Evolutionary conservation across 2,329 filamentous ascomycete genomes (phyloP).

Genomic region (Aspergillus niger): DNA sequence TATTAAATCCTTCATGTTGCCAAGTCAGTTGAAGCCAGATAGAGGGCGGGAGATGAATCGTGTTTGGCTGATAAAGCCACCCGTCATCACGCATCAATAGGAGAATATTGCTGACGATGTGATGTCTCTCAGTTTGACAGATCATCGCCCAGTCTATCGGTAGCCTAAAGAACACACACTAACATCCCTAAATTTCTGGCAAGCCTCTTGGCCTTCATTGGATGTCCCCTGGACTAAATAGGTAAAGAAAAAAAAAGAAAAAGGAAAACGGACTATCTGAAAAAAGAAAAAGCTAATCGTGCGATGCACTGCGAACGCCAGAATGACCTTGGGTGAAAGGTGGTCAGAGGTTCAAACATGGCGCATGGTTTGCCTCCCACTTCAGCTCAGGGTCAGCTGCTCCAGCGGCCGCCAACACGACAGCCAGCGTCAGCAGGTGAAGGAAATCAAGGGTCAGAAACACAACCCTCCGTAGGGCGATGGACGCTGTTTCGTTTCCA

Average conservation of each 20-base stretch:
- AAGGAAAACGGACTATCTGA: no score
- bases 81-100: slow-evolving; percentile 21
- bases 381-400: slow-evolving; percentile 6
- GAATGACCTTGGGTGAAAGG: neutral
- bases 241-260: neutral
- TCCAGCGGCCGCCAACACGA: neutral
- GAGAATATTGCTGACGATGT: slow-evolving; percentile 19
- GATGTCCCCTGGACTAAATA: neutral
- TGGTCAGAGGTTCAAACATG: neutral
- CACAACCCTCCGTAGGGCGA: neutral
- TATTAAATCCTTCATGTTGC: neutral
- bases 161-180: neutral
- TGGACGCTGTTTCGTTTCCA: neutral
- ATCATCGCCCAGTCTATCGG: slow-evolving; percentile 16
- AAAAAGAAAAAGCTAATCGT: neutral
- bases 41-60: neutral
- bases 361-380: neutral
- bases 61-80: slow-evolving; percentile 19
- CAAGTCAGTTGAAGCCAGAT: slow-evolving; percentile 4
- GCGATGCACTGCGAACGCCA: neutral
- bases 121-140: slow-evolving; percentile 21
- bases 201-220: neutral
- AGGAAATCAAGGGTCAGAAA: neutral
- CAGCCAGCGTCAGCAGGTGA: slow-evolving; percentile 2
- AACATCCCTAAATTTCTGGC: slow-evolving; percentile 1